Evolutionary conservation across 495 filamentous ascomycete genomes (phyloP), one percentile per base, ranked within the genome.

Genomic region (Hypomontagnella submonticulosa): DNA sequence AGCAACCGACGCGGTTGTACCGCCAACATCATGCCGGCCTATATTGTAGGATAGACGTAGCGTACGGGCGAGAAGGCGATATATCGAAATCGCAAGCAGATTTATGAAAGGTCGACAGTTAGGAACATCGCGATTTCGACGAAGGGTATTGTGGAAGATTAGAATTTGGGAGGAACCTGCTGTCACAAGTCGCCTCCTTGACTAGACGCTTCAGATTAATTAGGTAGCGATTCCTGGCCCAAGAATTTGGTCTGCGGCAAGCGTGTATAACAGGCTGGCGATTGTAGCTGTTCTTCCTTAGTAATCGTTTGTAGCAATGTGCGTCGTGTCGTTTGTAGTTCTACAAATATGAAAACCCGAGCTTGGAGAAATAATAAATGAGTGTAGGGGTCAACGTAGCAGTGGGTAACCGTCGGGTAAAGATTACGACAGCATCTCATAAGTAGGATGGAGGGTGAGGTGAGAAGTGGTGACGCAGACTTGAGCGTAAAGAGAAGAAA

Each of bases 1-100:
- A 70, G 77, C 63, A 69, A 87, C 73, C 79, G 87, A 73, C 75
- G 76, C n/a, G 74, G 64, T 58, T 79, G 76, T 20, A 71, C 64
- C 51, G 77, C 77, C 27, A 77, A 63, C 74, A 76, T 68, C 52
- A 57, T 65, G 38, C 41, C 54, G 36, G 41, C 46, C n/a, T 16
- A 19, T 38, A 49, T 58, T 23, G 48, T 43, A 11, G 40, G 23
- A 48, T 59, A 61, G 19, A 56, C 13, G 55, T 37, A 41, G 48
- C 23, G 49, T 55, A 37, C 5, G 36, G 16, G 12, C 38, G 13
- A 41, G 11, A 18, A 7, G 54, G 50, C 60, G 56, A 60, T 47
- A 47, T 18, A 23, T 63, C 50, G 38, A 12, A 59, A 69, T 63
- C 66, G 59, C 55, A 48, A 55, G 34, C 16, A 53, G 4, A 42